Base-by-base conservation (phyloP, 306 rosid species). In the Sindora glabra region DNA sequence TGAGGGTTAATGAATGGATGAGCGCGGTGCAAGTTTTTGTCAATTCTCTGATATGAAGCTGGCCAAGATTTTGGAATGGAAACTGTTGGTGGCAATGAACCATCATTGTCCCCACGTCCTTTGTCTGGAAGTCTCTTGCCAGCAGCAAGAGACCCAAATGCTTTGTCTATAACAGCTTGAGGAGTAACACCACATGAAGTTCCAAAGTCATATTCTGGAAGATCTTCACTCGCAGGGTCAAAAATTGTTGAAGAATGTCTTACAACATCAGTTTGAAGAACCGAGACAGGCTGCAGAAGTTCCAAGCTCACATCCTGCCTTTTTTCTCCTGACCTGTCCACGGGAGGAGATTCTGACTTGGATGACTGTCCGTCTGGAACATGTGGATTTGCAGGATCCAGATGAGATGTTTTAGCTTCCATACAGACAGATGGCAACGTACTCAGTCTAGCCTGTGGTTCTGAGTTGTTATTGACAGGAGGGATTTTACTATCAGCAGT, bases 191-290 rank as follows among this genome's bases (percentile, higher is more conserved):
- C 36, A 19, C 41, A 19, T 6, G 64, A 46, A 45, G 47, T 34
- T 37, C 72, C 64, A 33, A 55, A 67, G 41, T 55, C 56, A 56
- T 44, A 67, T 67, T 67, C 72, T 14, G 72, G 72, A 45, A 67
- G 72, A 38, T 67, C 71, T 3, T 55, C 71, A 4, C n/a, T n/a
- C n/a, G 5, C 34, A 44, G 29, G 27, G 5, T 55, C 57, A 34
- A 27, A 39, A 19, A 55, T 24, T 14, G 48, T 16, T 8, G n/a
- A 58, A 45, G 61, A 14, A 22, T 46, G 61, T n/a, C 45, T 55
- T 3, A 0, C 34, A 45, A 30, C 37, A n/a, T 66, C 56, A 30
- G 56, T 5, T 33, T 18, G 47, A 21, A 30, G 15, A 33, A 25
- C 18, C 32, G 11, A 10, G 23, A 54, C 34, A 52, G 53, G 64